Evolutionary conservation across 2,329 filamentous ascomycete genomes (phyloP), one percentile per base, ranked within the genome.

Genomic region (Plenodomus tracheiphilus): DNA sequence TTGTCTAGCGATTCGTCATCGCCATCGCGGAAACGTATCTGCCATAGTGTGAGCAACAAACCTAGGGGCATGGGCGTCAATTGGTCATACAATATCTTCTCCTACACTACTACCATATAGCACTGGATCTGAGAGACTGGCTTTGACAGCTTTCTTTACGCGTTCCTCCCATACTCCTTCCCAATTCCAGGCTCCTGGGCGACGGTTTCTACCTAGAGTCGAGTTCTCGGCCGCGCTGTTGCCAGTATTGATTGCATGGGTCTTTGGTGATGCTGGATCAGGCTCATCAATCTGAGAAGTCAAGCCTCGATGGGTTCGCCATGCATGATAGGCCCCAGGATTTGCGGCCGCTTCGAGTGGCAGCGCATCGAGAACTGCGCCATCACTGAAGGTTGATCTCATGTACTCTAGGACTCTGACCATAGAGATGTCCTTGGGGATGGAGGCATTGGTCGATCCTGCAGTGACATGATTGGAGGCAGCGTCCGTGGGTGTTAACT

Each of bases 141-240:
- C 80, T 42, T 86, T 82, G 37, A 97, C 83, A 16, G 88, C 88
- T 70, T 87, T 89, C 71, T 84, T 86, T 1, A 96, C 92, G 46
- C 93, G 82, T 56, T 92, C 87, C 68, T 95, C 89, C 93, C 93
- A 99, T 0, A 97, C 93, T 0, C 93, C 92, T 64, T 96, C 91
- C 93, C 93, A 97, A 67, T 96, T 96, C 93, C 93, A 97, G 62
- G 96, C 88, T 6, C 88, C 89, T 0, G 91, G 91, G 41, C 81
- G 79, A 51, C 85, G 76, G 51, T 74, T 82, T 75, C 75, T 73
- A 62, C 72, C 81, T 61, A 61, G 70, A 9, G 67, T 43, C 18
- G 56, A 51, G n/a, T 43, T 49, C 3, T 65, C 61, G 17, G 52
- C 47, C 16, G 53, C 6, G 9, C 6, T 37, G 35, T 52, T 53